phyloP scores from a whole-genome alignment of 305 asterid genomes.

The Solanum hybrid region DNA sequence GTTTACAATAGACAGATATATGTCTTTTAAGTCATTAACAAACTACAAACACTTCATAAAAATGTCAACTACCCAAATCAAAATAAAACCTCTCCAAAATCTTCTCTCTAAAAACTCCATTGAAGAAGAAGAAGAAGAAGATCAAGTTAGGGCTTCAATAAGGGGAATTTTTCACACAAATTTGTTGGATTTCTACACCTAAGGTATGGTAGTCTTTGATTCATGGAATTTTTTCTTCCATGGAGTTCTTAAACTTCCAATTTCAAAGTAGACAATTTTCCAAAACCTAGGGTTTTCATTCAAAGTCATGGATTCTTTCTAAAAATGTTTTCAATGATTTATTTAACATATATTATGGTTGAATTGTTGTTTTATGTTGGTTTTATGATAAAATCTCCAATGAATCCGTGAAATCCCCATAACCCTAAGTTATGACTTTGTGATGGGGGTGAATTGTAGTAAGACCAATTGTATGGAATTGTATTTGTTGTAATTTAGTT shows the following conservation, averaged over 20 bases:
- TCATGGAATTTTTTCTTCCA: not conserved
- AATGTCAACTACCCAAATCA: not conserved
- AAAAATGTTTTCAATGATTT: not conserved
- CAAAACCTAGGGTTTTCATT: not conserved
- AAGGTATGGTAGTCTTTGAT: not conserved
- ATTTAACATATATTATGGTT: not conserved
- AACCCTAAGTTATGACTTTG: not conserved
- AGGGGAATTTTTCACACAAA: not conserved
- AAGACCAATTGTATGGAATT: not conserved
- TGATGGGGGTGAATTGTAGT: not conserved
- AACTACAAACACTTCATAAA: not conserved
- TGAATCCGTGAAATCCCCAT: too few species aligned
- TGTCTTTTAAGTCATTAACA: too few species aligned
- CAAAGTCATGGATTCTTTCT: not conserved
- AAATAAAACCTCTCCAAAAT: not conserved
- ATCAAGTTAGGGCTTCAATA: not conserved
- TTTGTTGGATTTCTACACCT: not conserved
- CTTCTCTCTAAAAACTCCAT: not conserved
- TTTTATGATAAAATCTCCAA: too few species aligned
- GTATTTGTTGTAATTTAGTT: not conserved
- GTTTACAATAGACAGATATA: not conserved
- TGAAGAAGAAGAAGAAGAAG: not conserved
- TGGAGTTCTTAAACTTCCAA: not conserved
- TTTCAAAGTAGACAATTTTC: not conserved
- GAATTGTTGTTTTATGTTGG: not conserved